Base-by-base conservation (phyloP, 805 yeast genomes). In the Candida ponderosae region DNA sequence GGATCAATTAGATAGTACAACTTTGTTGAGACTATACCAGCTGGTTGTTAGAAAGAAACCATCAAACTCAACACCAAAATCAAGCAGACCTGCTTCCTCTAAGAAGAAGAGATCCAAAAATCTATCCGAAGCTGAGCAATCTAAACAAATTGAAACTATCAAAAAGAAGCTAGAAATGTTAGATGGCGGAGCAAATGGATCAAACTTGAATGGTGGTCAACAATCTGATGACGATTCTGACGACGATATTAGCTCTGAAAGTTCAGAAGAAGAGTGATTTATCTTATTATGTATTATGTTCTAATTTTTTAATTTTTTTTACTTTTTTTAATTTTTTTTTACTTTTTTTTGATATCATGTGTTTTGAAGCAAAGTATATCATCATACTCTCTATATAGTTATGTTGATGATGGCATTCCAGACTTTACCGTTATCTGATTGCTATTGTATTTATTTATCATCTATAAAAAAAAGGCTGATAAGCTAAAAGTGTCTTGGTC, bases 1-100 rank as follows among this genome's bases (percentile, higher is more conserved):
- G 79, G 97, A 93, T 57, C 82, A 82, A 60, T 71, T 93, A 48
- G 96, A 86, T 51, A 87, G 86, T 46, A 66, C 75, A 31, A 89
- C 97, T 2, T 72, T 90, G 38, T 63, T 85, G 56, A 84, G 85
- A 53, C 67, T 93, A 44, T 90, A 88, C 69, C 81, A 82, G 57
- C 84, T 81, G 49, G 87, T 93, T 47, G 84, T 81, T 55, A 66
- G 68, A 59, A 67, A 65, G 54, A 52, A 47, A 29, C 20, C 40
- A 3, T 24, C 45, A 2, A 18, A 10, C 10, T 11, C 31, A 4
- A n/a, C 26, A n/a, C 21, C 42, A 32, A 32, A 43, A 34, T 20
- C 41, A 31, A 34, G 27, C 18, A 34, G 36, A 32, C 45, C 43
- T 29, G 27, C 38, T 6, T 18, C 27, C 15, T 17, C 30, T 17